Evolutionary conservation across 768 basidiomycete species (phyloP).

Genomic region (Tulasnella sp.): DNA sequence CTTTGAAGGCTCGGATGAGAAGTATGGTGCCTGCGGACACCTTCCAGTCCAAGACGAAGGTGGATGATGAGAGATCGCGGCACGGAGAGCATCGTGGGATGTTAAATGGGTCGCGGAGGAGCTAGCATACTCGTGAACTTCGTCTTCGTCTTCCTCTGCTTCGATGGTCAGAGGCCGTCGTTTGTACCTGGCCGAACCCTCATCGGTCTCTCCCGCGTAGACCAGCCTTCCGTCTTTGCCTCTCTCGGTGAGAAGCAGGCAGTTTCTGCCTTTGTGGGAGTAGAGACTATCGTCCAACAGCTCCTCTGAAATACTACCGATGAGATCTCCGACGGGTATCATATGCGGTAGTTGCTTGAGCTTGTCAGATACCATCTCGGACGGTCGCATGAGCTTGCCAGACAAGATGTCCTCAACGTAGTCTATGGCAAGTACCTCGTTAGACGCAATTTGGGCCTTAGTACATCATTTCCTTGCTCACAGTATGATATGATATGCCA

Average conservation of each 20-base stretch:
- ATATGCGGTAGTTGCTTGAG: background rate
- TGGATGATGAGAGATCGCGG: background rate
- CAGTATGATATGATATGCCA: constrained; percentile 15
- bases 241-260: background rate
- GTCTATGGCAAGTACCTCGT: background rate
- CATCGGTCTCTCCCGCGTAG: background rate
- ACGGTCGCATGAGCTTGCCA: background rate
- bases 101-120: background rate
- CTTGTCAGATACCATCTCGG: background rate
- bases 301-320: background rate
- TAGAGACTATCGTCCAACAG: background rate
- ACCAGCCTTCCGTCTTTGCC: background rate
- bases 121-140: background rate
- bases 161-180: background rate
- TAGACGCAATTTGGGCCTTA: background rate
- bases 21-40: background rate
- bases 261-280: background rate
- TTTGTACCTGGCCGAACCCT: background rate
- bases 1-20: background rate
- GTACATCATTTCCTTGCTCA: background rate
- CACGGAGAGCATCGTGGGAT: background rate
- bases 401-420: constrained; percentile 12
- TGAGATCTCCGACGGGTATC: background rate
- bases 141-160: background rate
- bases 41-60: background rate